Conservation (phyloP, 352 stramenopile species). For the Elongisporangium undulatum region DNA sequence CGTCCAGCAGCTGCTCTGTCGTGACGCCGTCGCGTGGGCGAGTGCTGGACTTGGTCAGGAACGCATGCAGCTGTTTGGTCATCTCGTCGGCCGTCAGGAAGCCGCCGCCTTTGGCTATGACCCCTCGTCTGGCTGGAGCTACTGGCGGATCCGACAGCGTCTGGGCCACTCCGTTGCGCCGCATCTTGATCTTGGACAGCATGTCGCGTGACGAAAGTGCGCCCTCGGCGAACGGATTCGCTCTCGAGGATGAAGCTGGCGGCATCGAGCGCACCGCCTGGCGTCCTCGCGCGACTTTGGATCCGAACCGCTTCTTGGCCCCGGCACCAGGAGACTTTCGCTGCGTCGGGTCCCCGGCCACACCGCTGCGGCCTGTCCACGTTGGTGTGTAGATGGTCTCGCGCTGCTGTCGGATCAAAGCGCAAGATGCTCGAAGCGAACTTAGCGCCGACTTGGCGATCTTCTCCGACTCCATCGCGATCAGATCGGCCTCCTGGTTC, state of each 20-base stretch:
- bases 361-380: constrained; percentile 72
- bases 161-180: constrained; percentile 27
- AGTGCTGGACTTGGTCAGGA: constrained; percentile 43
- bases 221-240: constrained; percentile 26
- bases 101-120: constrained; percentile 11
- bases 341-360: constrained; percentile 59
- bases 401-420: constrained; percentile 61
- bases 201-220: constrained; percentile 59
- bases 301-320: constrained; percentile 29
- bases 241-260: constrained; percentile 3
- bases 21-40: constrained; percentile 50
- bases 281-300: constrained; percentile 24
- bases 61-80: constrained; percentile 75
- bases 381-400: constrained; percentile 63
- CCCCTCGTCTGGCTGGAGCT: constrained; percentile 2
- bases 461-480: constrained; percentile 91
- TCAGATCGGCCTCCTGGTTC: constrained; percentile 87
- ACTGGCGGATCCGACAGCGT: not conserved
- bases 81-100: constrained; percentile 56
- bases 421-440: constrained; percentile 77
- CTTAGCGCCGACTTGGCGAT: constrained; percentile 84
- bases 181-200: constrained; percentile 58
- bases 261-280: constrained; percentile 3
- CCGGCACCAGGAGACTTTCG: constrained; percentile 10
- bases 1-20: constrained; percentile 86